A percentile compares a stretch with the other conserved stretches of the same genome.
phyloP scores from a whole-genome alignment of 2,329 filamentous ascomycete species.

The Bertia moriformis region DNA sequence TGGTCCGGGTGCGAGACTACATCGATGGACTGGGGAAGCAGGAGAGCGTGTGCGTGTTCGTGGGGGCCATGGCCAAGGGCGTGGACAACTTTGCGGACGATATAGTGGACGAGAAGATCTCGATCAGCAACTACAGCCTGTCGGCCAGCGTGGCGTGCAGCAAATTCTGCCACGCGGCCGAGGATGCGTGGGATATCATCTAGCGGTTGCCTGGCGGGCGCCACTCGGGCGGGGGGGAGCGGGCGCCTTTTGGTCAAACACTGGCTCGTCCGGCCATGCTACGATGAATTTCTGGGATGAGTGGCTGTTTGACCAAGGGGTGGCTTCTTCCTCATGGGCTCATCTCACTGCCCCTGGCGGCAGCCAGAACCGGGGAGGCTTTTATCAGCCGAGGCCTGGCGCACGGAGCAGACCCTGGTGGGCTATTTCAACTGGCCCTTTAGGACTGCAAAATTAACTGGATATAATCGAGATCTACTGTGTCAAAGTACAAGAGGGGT shows the following conservation, averaged over 20 bases:
- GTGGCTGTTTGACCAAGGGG: too few species aligned
- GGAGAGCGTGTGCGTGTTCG: slow-evolving; percentile 94
- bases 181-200: slow-evolving; percentile 89
- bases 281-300: too few species aligned
- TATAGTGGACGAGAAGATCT: slow-evolving; percentile 92
- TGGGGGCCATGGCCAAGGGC: slow-evolving; percentile 97
- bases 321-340: too few species aligned
- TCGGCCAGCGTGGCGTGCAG: slow-evolving; percentile 97
- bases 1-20: slow-evolving; percentile 81
- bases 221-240: neutral
- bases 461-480: too few species aligned
- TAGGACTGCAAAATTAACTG: too few species aligned
- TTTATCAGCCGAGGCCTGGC: too few species aligned
- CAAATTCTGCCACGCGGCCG: slow-evolving; percentile 97
- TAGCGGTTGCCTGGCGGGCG: slow-evolving; percentile 26
- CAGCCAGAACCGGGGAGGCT: too few species aligned
- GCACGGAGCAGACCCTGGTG: too few species aligned
- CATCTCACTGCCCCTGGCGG: too few species aligned
- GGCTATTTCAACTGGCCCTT: too few species aligned
- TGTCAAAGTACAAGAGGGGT: too few species aligned
- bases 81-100: slow-evolving; percentile 87
- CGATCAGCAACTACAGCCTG: slow-evolving; percentile 94
- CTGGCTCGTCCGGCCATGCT: too few species aligned
- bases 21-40: slow-evolving; percentile 63
- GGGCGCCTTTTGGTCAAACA: neutral